These are phyloP conservation scores for Citrus maxima DNA, from an alignment of 345 rosid genomes.

Conservation along the genomic window DNA sequence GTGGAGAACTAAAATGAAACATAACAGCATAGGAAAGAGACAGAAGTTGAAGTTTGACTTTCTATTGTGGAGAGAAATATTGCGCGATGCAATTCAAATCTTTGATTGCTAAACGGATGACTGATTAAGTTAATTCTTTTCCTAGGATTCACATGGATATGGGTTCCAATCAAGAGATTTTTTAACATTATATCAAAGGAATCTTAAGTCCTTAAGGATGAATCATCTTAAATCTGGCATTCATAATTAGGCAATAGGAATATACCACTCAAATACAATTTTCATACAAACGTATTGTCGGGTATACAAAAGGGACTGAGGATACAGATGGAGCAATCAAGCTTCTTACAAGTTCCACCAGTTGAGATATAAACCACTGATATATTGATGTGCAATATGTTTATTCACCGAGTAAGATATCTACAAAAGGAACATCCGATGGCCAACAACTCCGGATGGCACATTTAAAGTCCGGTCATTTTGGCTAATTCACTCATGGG, in stretches of 20 bases:
- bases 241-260: not conserved
- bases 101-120: no score
- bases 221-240: not conserved
- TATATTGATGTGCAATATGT: not conserved
- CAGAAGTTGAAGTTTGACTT: not conserved
- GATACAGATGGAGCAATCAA: not conserved
- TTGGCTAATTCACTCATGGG: not conserved
- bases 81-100: not conserved
- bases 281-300: not conserved
- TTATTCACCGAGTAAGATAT: not conserved
- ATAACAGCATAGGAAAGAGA: not conserved
- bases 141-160: not conserved
- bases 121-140: not conserved
- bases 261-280: not conserved
- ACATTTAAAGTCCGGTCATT: not conserved
- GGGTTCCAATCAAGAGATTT: not conserved
- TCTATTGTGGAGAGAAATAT: not conserved
- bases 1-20: not conserved
- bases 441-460: not conserved
- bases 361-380: not conserved
- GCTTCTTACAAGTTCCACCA: slow-evolving; percentile 2
- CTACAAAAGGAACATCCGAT: no score
- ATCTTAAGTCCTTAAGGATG: not conserved
- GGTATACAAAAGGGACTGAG: not conserved
- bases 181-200: no score